Percentiles rank a stretch among this genome's conserved stretches.
phyloP scores from a whole-genome alignment of 352 stramenopile species.

The Globisporangium cederbergense region DNA sequence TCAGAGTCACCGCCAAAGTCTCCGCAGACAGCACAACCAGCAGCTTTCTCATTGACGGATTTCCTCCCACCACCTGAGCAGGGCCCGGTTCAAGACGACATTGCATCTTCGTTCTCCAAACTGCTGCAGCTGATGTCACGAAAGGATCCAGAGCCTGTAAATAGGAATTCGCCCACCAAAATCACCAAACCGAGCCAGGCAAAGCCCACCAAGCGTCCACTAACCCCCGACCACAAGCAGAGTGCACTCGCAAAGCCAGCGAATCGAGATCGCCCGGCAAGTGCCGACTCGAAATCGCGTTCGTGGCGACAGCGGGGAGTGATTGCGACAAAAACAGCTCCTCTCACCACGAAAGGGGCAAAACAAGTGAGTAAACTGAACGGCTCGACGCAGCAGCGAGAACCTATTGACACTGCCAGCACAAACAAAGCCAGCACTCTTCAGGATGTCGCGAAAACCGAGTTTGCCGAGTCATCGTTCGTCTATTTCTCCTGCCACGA shows the following conservation, averaged over 20 bases:
- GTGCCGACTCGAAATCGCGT: constrained; percentile 19
- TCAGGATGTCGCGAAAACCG: constrained; percentile 12
- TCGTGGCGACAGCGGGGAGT: not conserved
- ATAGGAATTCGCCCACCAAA: not conserved
- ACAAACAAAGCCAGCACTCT: not conserved
- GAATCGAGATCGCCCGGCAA: constrained; percentile 13
- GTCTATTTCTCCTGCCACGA: constrained; percentile 32
- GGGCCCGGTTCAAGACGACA: constrained; percentile 15
- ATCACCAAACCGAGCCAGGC: not conserved
- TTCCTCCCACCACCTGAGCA: not conserved
- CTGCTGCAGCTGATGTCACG: constrained; percentile 30
- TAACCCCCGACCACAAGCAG: constrained; percentile 13
- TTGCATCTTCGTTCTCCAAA: constrained; percentile 31
- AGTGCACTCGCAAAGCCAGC: not conserved
- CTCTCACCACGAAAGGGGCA: not conserved
- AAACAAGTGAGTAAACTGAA: not conserved
- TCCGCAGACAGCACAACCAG: not conserved
- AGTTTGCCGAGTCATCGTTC: constrained; percentile 28
- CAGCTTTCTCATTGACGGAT: not conserved
- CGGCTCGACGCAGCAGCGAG: not conserved
- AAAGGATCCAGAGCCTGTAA: not conserved
- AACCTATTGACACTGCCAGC: too few relatives aligned
- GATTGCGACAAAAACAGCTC: not conserved
- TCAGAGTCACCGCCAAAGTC: constrained; percentile 3
- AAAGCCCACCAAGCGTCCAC: not conserved